Evolutionary conservation across 768 basidiomycete genomes (phyloP).

Genomic region (Lactarius hatsudake): DNA sequence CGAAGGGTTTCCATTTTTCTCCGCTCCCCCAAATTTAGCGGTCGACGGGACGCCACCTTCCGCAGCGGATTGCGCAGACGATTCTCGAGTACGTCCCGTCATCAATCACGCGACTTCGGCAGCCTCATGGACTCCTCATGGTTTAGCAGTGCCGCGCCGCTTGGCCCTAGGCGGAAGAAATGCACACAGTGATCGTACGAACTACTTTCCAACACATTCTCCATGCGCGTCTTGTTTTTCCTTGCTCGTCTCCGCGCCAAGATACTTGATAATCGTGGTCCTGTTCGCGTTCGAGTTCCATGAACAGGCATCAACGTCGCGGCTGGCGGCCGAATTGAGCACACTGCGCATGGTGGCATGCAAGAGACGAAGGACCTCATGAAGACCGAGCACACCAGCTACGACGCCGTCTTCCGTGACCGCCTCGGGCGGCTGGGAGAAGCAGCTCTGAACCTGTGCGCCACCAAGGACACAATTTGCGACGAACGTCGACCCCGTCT

Average conservation of each 20-base stretch:
- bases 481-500: not conserved
- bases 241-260: too few species aligned
- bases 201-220: not conserved
- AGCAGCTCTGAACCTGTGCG: not conserved
- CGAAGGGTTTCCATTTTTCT: not conserved
- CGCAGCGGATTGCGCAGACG: not conserved
- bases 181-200: not conserved
- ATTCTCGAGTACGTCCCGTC: not conserved
- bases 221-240: too few species aligned
- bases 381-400: not conserved
- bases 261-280: not conserved
- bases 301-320: not conserved
- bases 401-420: not conserved
- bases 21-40: not conserved
- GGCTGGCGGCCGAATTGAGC: not conserved
- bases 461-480: not conserved
- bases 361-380: not conserved
- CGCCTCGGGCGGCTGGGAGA: not conserved
- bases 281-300: not conserved
- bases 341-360: too few species aligned
- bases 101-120: not conserved
- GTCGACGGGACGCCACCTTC: not conserved
- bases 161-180: not conserved
- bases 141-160: not conserved
- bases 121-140: not conserved